Conservation (phyloP, 169 alveolate genomes). For the Amoebophrya sp. region DNA sequence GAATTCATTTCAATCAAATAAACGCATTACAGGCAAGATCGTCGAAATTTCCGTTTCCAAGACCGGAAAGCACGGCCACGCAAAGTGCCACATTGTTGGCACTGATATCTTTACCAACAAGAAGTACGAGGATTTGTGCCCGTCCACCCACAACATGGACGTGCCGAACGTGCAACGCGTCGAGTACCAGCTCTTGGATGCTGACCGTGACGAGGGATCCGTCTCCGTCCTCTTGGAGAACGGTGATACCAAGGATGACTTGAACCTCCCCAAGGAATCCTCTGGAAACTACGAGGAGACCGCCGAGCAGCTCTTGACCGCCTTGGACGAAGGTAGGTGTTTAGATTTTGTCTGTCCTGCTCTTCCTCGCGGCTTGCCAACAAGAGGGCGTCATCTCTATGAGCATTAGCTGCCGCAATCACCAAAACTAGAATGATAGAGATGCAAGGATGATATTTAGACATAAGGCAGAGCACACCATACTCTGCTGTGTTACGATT, state of each 20-base stretch:
- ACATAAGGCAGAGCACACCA: too few relatives aligned
- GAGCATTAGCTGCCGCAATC: too few relatives aligned
- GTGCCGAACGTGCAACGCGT: constrained; percentile 88
- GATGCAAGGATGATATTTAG: too few relatives aligned
- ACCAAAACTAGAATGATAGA: too few relatives aligned
- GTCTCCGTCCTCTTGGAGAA: constrained; percentile 79
- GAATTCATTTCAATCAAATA: too few relatives aligned
- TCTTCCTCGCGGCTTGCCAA: too few relatives aligned
- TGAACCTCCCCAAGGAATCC: constrained; percentile 87
- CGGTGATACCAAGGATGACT: constrained; percentile 90
- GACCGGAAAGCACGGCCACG: constrained; percentile 98
- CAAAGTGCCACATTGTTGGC: constrained; percentile 95
- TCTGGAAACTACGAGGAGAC: constrained; percentile 86
- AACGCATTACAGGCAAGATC: background rate
- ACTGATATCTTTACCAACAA: constrained; percentile 93
- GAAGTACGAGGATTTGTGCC: constrained; percentile 94
- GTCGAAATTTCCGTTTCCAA: constrained; percentile 85
- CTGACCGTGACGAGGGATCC: constrained; percentile 83
- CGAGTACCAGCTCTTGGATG: constrained; percentile 68
- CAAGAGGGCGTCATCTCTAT: too few relatives aligned
- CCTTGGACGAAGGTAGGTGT: constrained; percentile 52
- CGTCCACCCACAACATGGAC: constrained; percentile 95
- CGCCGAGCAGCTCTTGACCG: constrained; percentile 61
- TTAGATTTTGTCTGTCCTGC: too few relatives aligned
- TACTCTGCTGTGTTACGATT: too few relatives aligned